Evolutionary conservation across 208 protist species (phyloP).

Genomic region (Wallacemonas sp.): DNA sequence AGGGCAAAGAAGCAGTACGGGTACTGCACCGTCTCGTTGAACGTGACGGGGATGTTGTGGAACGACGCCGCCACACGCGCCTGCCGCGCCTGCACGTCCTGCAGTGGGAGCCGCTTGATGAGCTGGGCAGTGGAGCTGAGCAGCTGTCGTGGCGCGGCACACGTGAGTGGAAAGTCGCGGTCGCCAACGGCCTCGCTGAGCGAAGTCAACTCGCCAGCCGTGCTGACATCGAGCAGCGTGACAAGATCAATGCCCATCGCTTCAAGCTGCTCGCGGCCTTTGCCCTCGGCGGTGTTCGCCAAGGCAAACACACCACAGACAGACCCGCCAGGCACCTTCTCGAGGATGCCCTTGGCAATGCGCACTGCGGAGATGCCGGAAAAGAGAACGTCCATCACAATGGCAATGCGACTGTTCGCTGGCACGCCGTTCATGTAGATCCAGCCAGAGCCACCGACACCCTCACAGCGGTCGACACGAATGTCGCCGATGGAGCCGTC

Average conservation of each 20-base stretch:
- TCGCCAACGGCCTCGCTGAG: conserved; percentile 3
- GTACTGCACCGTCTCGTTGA: conserved; percentile 23
- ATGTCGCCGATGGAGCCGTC: conserved; percentile 31
- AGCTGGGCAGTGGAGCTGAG: conserved; percentile 9
- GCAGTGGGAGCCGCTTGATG: conserved; percentile 18
- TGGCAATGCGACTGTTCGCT: conserved; percentile 15
- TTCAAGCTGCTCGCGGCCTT: conserved; percentile 2
- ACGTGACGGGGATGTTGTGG: conserved; percentile 25
- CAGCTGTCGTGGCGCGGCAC: conserved; percentile 12
- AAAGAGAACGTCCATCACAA: conserved; percentile 29
- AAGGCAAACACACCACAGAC: conserved; percentile 22
- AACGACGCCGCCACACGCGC: conserved; percentile 23
- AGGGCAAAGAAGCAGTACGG: conserved; percentile 44
- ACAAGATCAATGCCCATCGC: not conserved
- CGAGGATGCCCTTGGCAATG: conserved; percentile 24
- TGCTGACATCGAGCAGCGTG: conserved; percentile 17
- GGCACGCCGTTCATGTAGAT: conserved; percentile 38
- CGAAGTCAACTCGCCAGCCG: conserved; percentile 6
- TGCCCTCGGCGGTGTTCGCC: conserved; percentile 17
- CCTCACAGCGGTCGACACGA: conserved; percentile 23
- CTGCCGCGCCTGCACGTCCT: conserved; percentile 15
- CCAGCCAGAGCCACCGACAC: conserved; percentile 20
- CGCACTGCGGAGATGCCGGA: conserved; percentile 15
- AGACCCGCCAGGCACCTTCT: conserved; percentile 13
- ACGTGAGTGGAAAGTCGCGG: conserved; percentile 5